Evolutionary conservation across 352 stramenopile species (phyloP).

Genomic region (Phytopythium cucurbitacearum): DNA sequence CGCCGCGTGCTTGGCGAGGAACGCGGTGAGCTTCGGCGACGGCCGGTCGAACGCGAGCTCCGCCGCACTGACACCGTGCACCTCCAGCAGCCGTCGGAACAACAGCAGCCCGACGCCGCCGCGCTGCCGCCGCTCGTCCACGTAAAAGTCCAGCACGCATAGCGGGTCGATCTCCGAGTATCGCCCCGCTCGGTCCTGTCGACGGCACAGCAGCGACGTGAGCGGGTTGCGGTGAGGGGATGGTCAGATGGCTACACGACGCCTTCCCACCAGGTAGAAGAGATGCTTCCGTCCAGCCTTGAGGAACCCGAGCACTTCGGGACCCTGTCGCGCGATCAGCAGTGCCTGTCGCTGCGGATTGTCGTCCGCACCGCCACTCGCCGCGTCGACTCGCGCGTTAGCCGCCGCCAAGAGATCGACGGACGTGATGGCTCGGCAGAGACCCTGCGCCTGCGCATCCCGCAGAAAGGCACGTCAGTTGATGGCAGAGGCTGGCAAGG

Average conservation of each 20-base stretch:
- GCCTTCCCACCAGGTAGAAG: slow-evolving; percentile 60
- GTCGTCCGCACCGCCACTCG: no score
- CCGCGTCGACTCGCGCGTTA: slow-evolving; percentile 10
- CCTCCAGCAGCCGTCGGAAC: slow-evolving; percentile 56
- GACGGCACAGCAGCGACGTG: slow-evolving; percentile 1
- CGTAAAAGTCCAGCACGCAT: slow-evolving; percentile 82
- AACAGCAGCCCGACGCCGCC: slow-evolving; percentile 49
- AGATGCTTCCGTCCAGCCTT: slow-evolving; percentile 70
- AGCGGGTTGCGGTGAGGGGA: neutral
- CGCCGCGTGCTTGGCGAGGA: slow-evolving; percentile 64
- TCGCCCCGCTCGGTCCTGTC: slow-evolving; percentile 43
- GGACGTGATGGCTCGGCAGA: slow-evolving; percentile 63
- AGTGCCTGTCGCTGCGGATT: slow-evolving; percentile 31
- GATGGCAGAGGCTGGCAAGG: no score
- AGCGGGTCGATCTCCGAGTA: slow-evolving; percentile 72
- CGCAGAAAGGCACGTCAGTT: neutral
- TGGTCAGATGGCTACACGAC: slow-evolving; percentile 1
- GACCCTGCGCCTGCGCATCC: slow-evolving; percentile 41
- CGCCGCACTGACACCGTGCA: slow-evolving; percentile 14
- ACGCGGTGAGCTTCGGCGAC: slow-evolving; percentile 76
- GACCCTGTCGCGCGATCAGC: slow-evolving; percentile 23
- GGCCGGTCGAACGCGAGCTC: slow-evolving; percentile 75
- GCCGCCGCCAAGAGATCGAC: slow-evolving; percentile 26
- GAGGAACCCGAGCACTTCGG: slow-evolving; percentile 39
- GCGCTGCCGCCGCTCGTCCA: slow-evolving; percentile 50